Percentiles rank a stretch among this genome's conserved stretches.
These are phyloP conservation scores for Pyrenula aspistea DNA, from an alignment of 495 filamentous ascomycete genomes.

Conservation along the genomic window DNA sequence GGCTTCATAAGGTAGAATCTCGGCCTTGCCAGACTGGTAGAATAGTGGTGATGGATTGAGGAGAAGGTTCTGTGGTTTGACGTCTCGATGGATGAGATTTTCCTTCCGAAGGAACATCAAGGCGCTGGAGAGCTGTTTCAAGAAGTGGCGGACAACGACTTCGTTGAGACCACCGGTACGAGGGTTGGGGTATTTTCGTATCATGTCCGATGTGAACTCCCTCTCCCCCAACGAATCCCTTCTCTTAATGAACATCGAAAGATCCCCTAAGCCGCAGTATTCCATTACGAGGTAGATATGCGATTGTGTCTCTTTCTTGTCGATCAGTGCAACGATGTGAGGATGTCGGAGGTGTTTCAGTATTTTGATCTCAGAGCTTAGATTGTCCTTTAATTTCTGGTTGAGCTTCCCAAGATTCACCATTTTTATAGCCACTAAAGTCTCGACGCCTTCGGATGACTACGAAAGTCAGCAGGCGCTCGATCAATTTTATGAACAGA, in stretches of 20 bases:
- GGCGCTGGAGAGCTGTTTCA: constrained; percentile 90
- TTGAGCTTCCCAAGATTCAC: constrained; percentile 83
- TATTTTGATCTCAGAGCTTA: constrained; percentile 89
- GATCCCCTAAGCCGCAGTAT: constrained; percentile 87
- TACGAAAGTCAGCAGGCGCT: constrained; percentile 26
- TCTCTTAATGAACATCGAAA: constrained; percentile 91
- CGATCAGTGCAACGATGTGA: constrained; percentile 91
- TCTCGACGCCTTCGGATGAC: constrained; percentile 40
- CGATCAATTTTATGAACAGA: not conserved
- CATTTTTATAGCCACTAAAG: constrained; percentile 85
- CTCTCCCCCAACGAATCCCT: constrained; percentile 65
- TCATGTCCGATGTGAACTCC: constrained; percentile 69
- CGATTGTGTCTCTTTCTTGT: constrained; percentile 72
- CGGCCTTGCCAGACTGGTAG: constrained; percentile 32
- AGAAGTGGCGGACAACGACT: constrained; percentile 85
- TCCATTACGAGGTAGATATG: constrained; percentile 98
- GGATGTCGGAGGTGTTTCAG: constrained; percentile 86
- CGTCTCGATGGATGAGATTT: constrained; percentile 89
- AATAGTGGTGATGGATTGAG: constrained; percentile 72
- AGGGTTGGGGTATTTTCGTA: constrained; percentile 79
- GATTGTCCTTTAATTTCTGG: constrained; percentile 90
- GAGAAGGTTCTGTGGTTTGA: constrained; percentile 94
- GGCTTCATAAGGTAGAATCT: constrained; percentile 44
- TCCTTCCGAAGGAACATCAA: constrained; percentile 73
- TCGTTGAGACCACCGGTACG: constrained; percentile 77